A percentile compares a stretch with the other conserved stretches of the same genome.
Evolutionary conservation across 495 filamentous ascomycete genomes (phyloP).

Genomic region (Monascus purpureus): DNA sequence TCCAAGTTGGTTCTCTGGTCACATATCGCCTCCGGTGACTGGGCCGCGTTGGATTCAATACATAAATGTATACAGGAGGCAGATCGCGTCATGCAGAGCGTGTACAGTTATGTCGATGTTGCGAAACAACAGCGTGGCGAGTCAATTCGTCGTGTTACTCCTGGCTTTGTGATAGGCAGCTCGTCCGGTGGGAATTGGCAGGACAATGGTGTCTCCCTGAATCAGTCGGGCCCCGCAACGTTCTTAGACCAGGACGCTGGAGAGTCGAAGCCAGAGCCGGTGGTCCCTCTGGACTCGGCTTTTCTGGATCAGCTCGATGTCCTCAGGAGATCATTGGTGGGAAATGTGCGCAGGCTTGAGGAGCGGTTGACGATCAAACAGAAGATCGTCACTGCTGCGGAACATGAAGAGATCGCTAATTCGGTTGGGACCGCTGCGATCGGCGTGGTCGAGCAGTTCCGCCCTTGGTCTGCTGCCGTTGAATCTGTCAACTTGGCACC

Average conservation of each 20-base stretch:
- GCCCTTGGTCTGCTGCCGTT: conserved; percentile 72
- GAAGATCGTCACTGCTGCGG: conserved; percentile 57
- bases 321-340: conserved; percentile 61
- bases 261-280: conserved; percentile 61
- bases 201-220: conserved; percentile 63
- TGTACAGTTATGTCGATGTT: conserved; percentile 91
- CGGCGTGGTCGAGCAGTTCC: conserved; percentile 72
- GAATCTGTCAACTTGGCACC: conserved; percentile 78
- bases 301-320: conserved; percentile 77
- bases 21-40: conserved; percentile 94
- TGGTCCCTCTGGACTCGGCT: conserved; percentile 53
- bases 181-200: conserved; percentile 81
- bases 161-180: conserved; percentile 81
- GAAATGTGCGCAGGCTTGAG: conserved; percentile 72
- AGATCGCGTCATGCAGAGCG: conserved; percentile 82
- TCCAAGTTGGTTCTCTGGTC: conserved; percentile 96
- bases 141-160: conserved; percentile 73
- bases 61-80: conserved; percentile 92
- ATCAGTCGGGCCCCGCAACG: conserved; percentile 54
- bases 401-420: conserved; percentile 61
- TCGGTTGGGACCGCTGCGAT: conserved; percentile 57
- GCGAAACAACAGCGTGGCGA: conserved; percentile 84
- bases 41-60: conserved; percentile 71
- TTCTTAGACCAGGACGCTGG: conserved; percentile 69
- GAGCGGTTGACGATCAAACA: conserved; percentile 63